phyloP scores from a whole-genome alignment of 306 rosid species.

The Begonia masoniana region DNA sequence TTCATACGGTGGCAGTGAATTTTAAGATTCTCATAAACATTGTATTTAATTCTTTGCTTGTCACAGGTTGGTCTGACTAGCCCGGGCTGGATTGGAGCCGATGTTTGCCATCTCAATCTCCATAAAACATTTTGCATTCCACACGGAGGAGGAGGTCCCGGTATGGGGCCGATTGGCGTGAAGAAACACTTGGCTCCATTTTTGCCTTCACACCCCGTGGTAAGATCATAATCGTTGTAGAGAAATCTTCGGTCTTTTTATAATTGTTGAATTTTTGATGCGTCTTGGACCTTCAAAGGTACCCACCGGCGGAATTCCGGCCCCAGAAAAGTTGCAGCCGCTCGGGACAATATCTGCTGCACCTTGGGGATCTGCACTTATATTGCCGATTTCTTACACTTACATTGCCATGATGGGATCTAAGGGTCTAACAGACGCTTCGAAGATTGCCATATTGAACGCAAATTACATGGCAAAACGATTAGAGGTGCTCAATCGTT shows the following conservation, averaged over 20 bases:
- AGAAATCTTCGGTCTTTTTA: not conserved
- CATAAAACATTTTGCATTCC: constrained; percentile 99
- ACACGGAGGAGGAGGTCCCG: constrained; percentile 99
- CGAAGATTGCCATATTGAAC: constrained; percentile 90
- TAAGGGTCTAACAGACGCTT: constrained; percentile 85
- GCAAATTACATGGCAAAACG: constrained; percentile 99
- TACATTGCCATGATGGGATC: constrained; percentile 99
- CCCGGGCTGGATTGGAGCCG: constrained; percentile 99
- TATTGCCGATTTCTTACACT: constrained; percentile 91
- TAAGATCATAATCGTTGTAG: constrained; percentile 5
- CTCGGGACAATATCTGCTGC: constrained; percentile 96
- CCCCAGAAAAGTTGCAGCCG: constrained; percentile 66
- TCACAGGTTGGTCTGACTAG: constrained; percentile 92
- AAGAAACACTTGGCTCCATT: constrained; percentile 98
- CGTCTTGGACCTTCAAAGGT: constrained; percentile 29
- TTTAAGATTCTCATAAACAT: too few species aligned
- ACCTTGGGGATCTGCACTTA: constrained; percentile 99
- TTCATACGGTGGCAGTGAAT: too few species aligned
- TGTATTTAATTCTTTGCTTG: not conserved
- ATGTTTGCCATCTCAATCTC: constrained; percentile 99
- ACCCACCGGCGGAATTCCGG: constrained; percentile 90
- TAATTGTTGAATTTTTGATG: constrained; percentile 3
- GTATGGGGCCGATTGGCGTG: constrained; percentile 99
- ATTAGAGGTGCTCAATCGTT: constrained; percentile 49
- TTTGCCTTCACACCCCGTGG: constrained; percentile 99